These are phyloP conservation scores for Gynochthodes officinalis DNA, from an alignment of 257 asterid genomes.

Conservation along the genomic window DNA sequence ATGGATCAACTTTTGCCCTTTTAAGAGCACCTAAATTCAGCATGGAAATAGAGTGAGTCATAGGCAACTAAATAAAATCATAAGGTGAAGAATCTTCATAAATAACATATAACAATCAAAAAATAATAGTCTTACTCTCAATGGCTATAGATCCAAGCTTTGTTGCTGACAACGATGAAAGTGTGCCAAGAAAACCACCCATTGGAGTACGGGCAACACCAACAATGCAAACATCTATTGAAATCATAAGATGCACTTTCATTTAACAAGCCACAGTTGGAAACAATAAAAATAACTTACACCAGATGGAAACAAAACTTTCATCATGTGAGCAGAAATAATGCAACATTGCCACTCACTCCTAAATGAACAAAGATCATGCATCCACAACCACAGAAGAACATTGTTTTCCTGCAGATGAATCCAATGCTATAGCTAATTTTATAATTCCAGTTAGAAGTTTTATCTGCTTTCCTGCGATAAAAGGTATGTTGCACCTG, in stretches of 20 bases:
- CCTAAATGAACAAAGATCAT: neutral
- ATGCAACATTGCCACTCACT: neutral
- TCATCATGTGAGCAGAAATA: neutral
- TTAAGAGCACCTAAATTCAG: constrained; percentile 75
- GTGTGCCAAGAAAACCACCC: constrained; percentile 93
- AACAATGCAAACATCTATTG: constrained; percentile 89
- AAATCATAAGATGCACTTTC: constrained; percentile 14
- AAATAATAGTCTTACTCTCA: constrained; percentile 51
- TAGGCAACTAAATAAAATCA: neutral
- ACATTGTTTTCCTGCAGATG: neutral
- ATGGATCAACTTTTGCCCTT: constrained; percentile 83
- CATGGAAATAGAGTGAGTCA: constrained; percentile 10
- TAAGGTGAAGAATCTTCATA: constrained; percentile 5
- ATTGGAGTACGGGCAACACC: constrained; percentile 97
- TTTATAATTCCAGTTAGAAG: neutral
- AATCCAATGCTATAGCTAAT: neutral
- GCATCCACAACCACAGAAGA: neutral
- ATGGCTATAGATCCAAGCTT: constrained; percentile 95
- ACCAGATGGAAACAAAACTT: neutral
- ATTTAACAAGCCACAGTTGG: neutral
- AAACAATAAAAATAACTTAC: neutral
- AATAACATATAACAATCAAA: constrained; percentile 8
- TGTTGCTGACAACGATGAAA: constrained; percentile 87
- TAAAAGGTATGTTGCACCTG: neutral
- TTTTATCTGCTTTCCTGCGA: neutral